Evolutionary conservation across 106 monocot genomes (phyloP), one percentile per base, ranked within the genome.

Genomic region (Dendrobium nobile): DNA sequence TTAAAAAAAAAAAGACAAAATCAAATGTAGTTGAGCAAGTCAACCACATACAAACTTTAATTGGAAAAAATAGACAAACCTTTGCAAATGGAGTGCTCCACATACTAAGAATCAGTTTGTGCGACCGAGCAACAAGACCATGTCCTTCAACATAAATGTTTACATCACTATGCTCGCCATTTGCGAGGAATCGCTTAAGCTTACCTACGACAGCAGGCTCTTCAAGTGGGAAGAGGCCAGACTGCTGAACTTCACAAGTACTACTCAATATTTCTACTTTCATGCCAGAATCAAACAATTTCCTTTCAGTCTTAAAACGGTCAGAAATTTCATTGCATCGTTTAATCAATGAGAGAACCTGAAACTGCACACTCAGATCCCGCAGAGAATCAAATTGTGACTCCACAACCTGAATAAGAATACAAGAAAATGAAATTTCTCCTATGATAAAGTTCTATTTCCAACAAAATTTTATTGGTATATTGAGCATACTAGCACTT

Each of bases 21-120:
- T 22, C 2, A 76, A 2, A 48, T 75, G 18, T 2, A 76, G 24
- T 17, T 47, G 0, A 47, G 24, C 47, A 75, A 2, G 19, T 42
- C 40, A 76, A 27, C 48, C 28, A 2, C 27, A 44, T 74, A 18
- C 19, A 47, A 47, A 48, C 48, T 5, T 48, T 18, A 47, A 76
- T 47, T 47, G 27, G 27, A 26, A 24, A 75, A 28, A 77, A 17
- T 7, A 59, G 16, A 51, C 80, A 54, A 16, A 94, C 97, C 94
- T 97, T 97, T 67, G 86, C 78, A 87, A 97, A 94, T 81, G 90
- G 90, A 31, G 83, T 68, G 77, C 97, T 94, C 97, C 94, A 92
- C 73, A 91, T 58, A 75, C 94, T 94, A 75, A 97, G 92, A 83
- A 97, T 89, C 79, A 97, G 55, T 81, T 84, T 97, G 81, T 97